Percentiles rank a stretch among this genome's conserved stretches.
These are phyloP conservation scores for Ustilago xerochloae DNA, from an alignment of 1,284 basidiomycete species.

Conservation along the genomic window DNA sequence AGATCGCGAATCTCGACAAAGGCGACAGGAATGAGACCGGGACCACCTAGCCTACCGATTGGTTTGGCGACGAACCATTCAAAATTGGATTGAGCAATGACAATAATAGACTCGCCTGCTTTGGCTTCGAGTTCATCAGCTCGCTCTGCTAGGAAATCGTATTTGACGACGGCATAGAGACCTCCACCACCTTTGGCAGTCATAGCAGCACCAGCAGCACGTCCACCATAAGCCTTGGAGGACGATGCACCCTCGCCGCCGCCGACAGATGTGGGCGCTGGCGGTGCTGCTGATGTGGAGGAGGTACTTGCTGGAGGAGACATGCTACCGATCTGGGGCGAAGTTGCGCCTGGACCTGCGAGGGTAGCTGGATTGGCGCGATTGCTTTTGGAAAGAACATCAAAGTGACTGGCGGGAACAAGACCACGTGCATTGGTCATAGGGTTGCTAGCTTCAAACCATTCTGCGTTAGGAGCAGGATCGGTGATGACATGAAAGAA, in stretches of 20 bases:
- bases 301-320: conserved; percentile 14
- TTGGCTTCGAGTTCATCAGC: conserved; percentile 96
- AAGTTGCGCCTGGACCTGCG: conserved; percentile 39
- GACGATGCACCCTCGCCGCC: conserved; percentile 11
- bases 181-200: conserved; percentile 63
- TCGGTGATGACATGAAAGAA: conserved; percentile 95
- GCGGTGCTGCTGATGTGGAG: neutral
- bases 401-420: conserved; percentile 87
- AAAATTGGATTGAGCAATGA: conserved; percentile 65
- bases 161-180: conserved; percentile 89
- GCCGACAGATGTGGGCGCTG: no score
- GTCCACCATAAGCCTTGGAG: conserved; percentile 37
- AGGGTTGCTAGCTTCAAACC: conserved; percentile 75
- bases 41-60: conserved; percentile 90
- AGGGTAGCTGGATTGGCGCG: conserved; percentile 28
- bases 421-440: conserved; percentile 88
- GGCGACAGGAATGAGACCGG: conserved; percentile 93
- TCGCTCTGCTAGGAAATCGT: conserved; percentile 93
- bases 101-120: conserved; percentile 89
- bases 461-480: conserved; percentile 68
- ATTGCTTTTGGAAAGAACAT: conserved; percentile 67
- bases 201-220: conserved; percentile 46
- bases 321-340: conserved; percentile 39
- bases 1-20: conserved; percentile 97
- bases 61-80: conserved; percentile 80